Evolutionary conservation across 2,329 filamentous ascomycete genomes (phyloP).

Genomic region (Apiospora aurea): DNA sequence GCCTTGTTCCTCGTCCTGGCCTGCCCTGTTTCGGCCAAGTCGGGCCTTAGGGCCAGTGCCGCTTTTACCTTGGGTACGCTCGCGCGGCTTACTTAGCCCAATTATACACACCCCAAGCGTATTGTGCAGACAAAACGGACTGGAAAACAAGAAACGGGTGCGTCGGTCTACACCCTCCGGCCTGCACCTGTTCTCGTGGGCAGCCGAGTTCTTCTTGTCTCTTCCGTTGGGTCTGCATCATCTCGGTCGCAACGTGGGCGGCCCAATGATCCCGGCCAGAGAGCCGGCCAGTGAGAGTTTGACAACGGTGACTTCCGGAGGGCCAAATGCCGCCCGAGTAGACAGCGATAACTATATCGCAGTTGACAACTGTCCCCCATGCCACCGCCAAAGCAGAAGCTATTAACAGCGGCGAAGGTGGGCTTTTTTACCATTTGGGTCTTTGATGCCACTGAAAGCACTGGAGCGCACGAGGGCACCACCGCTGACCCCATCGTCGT

Average conservation of each 20-base stretch:
- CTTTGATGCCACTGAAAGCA: conserved; percentile 72
- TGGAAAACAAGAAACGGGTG: not conserved
- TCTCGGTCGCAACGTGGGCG: conserved; percentile 72
- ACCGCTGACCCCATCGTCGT: conserved; percentile 37
- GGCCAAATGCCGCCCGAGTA: conserved; percentile 66
- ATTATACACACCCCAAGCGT: not conserved
- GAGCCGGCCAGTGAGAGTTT: conserved; percentile 76
- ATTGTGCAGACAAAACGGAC: not conserved
- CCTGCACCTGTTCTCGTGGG: not conserved
- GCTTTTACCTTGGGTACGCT: not conserved
- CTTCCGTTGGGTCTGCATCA: conserved; percentile 73
- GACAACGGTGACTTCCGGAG: conserved; percentile 76
- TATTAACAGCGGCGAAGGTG: conserved; percentile 78
- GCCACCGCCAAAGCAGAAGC: conserved; percentile 77
- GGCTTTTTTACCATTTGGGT: conserved; percentile 77
- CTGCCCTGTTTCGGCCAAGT: conserved; percentile 5
- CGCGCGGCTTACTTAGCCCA: not conserved
- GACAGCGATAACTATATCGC: conserved; percentile 73
- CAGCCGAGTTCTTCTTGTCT: conserved; percentile 51
- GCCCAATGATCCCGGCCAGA: conserved; percentile 69
- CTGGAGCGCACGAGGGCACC: conserved; percentile 31
- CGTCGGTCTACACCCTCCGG: not conserved
- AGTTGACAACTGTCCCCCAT: conserved; percentile 77
- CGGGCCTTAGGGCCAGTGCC: not conserved
- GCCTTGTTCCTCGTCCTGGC: not conserved